Evolutionary conservation across 2,329 filamentous ascomycete species (phyloP), one percentile per base, ranked within the genome.

Genomic region (Bipolaris victoriae): DNA sequence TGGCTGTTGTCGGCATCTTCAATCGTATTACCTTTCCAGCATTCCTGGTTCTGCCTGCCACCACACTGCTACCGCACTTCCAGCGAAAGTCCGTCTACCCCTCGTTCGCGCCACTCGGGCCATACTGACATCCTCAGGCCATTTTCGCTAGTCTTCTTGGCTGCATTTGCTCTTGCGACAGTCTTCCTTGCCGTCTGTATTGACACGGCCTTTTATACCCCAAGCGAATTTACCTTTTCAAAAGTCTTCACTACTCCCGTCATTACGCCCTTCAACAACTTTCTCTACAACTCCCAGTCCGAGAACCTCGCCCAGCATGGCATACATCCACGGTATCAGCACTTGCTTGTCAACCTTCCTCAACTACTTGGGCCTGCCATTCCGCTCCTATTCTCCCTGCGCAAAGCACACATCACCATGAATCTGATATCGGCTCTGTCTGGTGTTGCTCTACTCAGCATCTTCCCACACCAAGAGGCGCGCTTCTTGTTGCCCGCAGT

Each of bases 1-100:
- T 97, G 52, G 83, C 86, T 50, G 89, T 97, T 13, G 90, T 95
- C 70, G 95, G 95, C 48, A 80, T 94, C 57, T 99, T 99, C 79
- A 99, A 98, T 78, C 88, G 95, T 64, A 97, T 98, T 70, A 99
- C 95, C 9, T 98, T 98, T 76, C 94, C 94, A 44, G 94, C 93
- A 13, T 99, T 96, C 75, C 79, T 99, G 60, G 58, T 96, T 57
- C 86, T 97, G 73, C 94, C 95, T 51, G 89, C 89, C 35, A 80
- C 96, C 73, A 88, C 88, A 72, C 82, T 99, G 71, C 81, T 98
- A 75, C 92, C 92, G 64, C 90, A 96, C 80, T 95, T 97, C 72
- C 79, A 86, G 75, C 87, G 88, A 76, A 94, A 89, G 90, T 95
- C 78, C 72, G 86, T 79, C 35, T 29, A 18, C 3, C 3, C 16